phyloP scores from a whole-genome alignment of 2,329 filamentous ascomycete species.

The Aspergillus transmontanensis region DNA sequence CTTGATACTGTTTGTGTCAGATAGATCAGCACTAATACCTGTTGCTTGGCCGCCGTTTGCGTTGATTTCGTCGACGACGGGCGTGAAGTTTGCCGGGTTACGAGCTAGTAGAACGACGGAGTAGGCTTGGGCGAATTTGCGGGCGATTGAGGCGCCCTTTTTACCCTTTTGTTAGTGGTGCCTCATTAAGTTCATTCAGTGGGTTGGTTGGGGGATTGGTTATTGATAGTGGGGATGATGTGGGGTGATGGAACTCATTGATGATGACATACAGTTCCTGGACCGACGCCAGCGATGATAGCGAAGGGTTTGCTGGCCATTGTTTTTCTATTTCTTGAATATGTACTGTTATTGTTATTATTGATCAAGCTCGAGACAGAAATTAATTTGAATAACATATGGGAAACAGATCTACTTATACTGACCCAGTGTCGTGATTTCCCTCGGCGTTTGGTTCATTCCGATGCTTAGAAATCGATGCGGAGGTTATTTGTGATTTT shows the following conservation, averaged over 20 bases:
- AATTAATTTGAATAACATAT: neutral
- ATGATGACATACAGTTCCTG: conserved; percentile 42
- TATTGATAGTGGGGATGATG: neutral
- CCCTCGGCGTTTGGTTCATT: conserved; percentile 13
- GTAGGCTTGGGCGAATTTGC: conserved; percentile 61
- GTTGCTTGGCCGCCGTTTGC: conserved; percentile 59
- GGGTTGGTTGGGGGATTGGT: neutral
- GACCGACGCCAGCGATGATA: conserved; percentile 51
- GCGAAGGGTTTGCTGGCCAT: conserved; percentile 47
- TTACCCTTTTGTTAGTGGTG: neutral
- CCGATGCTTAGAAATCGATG: conserved; percentile 21
- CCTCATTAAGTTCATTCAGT: too few species aligned
- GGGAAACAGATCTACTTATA: neutral
- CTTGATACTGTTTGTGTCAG: conserved; percentile 55
- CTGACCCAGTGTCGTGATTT: conserved; percentile 17
- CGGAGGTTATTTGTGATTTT: neutral
- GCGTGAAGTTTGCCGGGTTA: conserved; percentile 58
- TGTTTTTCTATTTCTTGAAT: neutral
- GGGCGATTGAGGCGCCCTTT: conserved; percentile 60
- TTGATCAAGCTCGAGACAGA: neutral
- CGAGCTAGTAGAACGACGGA: conserved; percentile 62
- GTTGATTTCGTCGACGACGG: conserved; percentile 63
- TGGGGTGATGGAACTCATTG: neutral
- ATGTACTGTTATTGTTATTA: neutral
- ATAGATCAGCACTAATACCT: conserved; percentile 63